A percentile compares a stretch with the other conserved stretches of the same genome.
Evolutionary conservation across 2,329 filamentous ascomycete species (phyloP).

Genomic region (Fusarium kyushuense): DNA sequence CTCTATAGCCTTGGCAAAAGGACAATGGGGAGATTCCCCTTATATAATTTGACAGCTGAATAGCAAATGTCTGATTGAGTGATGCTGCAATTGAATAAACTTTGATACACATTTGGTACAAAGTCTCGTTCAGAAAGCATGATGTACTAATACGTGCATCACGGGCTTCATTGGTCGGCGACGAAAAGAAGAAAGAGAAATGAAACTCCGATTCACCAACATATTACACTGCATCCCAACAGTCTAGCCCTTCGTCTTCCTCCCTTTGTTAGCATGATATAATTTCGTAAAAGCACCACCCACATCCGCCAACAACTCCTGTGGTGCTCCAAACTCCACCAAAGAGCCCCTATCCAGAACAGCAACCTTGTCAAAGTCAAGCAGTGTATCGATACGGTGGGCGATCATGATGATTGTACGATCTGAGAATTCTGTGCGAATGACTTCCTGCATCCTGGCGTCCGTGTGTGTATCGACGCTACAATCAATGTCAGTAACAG

Average conservation of each 20-base stretch:
- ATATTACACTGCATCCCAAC: neutral
- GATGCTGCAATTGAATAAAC: neutral
- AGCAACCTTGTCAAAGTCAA: slow-evolving; percentile 53
- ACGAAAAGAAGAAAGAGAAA: neutral
- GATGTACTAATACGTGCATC: neutral
- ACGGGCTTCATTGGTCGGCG: neutral
- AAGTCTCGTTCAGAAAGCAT: neutral
- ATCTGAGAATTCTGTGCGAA: slow-evolving; percentile 48
- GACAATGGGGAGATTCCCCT: neutral
- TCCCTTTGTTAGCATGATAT: slow-evolving; percentile 44
- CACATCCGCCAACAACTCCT: slow-evolving; percentile 38
- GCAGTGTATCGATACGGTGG: slow-evolving; percentile 50
- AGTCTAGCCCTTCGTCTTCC: neutral
- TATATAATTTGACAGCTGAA: neutral
- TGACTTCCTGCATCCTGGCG: slow-evolving; percentile 48
- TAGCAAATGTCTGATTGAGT: neutral
- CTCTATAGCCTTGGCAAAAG: neutral
- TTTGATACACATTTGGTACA: neutral
- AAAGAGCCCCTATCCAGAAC: slow-evolving; percentile 49
- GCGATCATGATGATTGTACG: slow-evolving; percentile 54
- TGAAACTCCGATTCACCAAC: neutral
- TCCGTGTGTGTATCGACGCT: slow-evolving; percentile 51
- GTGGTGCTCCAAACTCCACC: slow-evolving; percentile 48
- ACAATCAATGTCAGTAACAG: slow-evolving; percentile 8
- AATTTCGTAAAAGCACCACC: slow-evolving; percentile 43